Percentiles rank a stretch among this genome's conserved stretches.
These are phyloP conservation scores for Geotrichum reessii DNA, from an alignment of 1,139 yeast genomes.

Conservation along the genomic window DNA sequence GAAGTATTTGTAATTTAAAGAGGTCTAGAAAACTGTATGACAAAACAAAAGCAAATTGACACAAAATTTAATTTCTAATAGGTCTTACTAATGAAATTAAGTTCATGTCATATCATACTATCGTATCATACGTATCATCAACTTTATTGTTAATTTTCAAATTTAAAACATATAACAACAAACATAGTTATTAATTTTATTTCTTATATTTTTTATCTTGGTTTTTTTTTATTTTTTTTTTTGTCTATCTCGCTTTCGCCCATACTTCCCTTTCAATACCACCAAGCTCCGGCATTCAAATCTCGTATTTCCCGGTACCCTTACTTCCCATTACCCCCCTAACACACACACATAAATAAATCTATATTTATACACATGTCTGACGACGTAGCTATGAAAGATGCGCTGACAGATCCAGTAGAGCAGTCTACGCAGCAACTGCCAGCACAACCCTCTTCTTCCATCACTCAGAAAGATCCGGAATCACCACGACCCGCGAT, in stretches of 20 bases:
- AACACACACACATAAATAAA: neutral
- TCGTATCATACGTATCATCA: no score
- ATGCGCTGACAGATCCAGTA: conserved; percentile 8
- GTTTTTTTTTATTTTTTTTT: no score
- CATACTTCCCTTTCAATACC: neutral
- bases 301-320: neutral
- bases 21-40: no score
- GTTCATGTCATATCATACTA: no score
- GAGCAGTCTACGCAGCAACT: neutral
- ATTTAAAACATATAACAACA: neutral
- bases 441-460: neutral
- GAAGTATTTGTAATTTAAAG: neutral
- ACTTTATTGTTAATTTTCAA: no score
- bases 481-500: neutral
- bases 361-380: conserved; percentile 12
- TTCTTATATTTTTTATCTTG: neutral
- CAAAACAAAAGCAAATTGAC: no score
- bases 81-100: no score
- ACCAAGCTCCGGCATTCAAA: neutral
- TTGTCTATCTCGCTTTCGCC: neutral
- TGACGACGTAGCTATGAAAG: conserved; percentile 25
- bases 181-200: neutral
- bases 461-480: neutral
- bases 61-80: no score
- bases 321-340: neutral